phyloP scores from a whole-genome alignment of 2,329 filamentous ascomycete genomes.

The Alternaria ethzedia region DNA sequence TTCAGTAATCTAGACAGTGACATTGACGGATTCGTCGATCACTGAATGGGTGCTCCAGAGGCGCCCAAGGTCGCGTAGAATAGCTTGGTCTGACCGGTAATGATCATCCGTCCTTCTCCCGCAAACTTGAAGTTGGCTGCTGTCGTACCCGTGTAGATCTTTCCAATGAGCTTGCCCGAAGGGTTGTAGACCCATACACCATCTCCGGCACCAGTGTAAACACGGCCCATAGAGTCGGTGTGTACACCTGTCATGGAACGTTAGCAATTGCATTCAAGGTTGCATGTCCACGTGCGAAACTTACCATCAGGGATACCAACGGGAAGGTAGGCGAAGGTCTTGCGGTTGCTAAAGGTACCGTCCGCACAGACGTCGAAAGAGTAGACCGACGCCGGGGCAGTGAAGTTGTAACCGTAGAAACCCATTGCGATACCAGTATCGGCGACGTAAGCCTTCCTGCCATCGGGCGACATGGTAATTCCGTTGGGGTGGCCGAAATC shows the following conservation, averaged over 20 bases:
- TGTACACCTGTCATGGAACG: constrained; percentile 18
- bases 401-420: constrained; percentile 28
- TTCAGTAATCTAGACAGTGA: background rate
- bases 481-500: constrained; percentile 50
- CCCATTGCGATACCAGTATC: constrained; percentile 44
- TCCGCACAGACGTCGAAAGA: constrained; percentile 28
- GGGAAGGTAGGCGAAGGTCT: constrained; percentile 29
- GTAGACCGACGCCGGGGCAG: constrained; percentile 30
- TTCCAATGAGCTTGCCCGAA: constrained; percentile 54
- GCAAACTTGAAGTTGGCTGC: constrained; percentile 34
- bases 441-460: constrained; percentile 52
- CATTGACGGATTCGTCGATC: background rate
- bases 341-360: constrained; percentile 29
- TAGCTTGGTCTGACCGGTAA: constrained; percentile 33
- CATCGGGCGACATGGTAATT: constrained; percentile 51
- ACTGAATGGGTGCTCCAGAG: constrained; percentile 15
- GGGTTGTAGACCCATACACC: constrained; percentile 59
- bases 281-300: background rate
- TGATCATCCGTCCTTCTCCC: constrained; percentile 31
- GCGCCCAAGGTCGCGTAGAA: constrained; percentile 31
- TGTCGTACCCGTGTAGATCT: constrained; percentile 29
- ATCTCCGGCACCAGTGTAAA: constrained; percentile 59
- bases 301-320: constrained; percentile 27
- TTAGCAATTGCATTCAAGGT: constrained; percentile 2
- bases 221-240: constrained; percentile 55